Conservation (phyloP, 2,329 filamentous ascomycete genomes). For the Fusarium avenaceum region DNA sequence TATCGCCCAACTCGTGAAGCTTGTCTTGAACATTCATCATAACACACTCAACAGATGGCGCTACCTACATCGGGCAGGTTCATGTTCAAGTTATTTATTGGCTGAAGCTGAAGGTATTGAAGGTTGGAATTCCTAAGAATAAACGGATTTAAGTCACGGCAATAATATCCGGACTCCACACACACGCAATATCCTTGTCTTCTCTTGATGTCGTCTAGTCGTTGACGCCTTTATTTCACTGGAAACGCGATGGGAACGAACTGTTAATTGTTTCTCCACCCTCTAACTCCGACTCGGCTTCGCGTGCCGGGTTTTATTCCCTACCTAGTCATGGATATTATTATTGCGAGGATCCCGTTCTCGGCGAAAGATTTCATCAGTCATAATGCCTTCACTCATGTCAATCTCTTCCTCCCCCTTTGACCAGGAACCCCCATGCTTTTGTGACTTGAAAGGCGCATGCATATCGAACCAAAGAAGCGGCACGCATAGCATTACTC, state of each 20-base stretch:
- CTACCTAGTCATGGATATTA: slow-evolving; percentile 26
- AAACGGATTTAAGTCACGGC: slow-evolving; percentile 43
- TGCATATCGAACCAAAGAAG: slow-evolving; percentile 6
- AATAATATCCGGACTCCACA: slow-evolving; percentile 44
- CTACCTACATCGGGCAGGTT: slow-evolving; percentile 2
- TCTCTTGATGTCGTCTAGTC: slow-evolving; percentile 36
- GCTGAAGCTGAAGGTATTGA: background rate
- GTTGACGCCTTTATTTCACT: slow-evolving; percentile 34
- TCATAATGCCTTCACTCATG: slow-evolving; percentile 6
- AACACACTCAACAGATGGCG: background rate
- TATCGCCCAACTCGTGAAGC: too few relatives aligned
- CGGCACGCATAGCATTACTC: background rate
- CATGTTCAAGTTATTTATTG: slow-evolving; percentile 21
- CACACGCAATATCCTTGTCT: slow-evolving; percentile 2
- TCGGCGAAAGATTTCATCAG: slow-evolving; percentile 19
- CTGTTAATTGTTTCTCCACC: slow-evolving; percentile 38
- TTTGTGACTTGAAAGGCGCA: slow-evolving; percentile 1
- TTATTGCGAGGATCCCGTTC: slow-evolving; percentile 20
- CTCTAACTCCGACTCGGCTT: slow-evolving; percentile 24
- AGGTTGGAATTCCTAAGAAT: slow-evolving; percentile 5
- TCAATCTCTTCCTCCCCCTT: slow-evolving; percentile 5
- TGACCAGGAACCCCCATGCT: slow-evolving; percentile 5
- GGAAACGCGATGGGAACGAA: slow-evolving; percentile 21
- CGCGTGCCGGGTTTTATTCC: slow-evolving; percentile 10
- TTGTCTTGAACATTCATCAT: background rate